Percentiles rank a stretch among this genome's conserved stretches.
Conservation (phyloP, 768 basidiomycete species). For the Tulasnella sp. region DNA sequence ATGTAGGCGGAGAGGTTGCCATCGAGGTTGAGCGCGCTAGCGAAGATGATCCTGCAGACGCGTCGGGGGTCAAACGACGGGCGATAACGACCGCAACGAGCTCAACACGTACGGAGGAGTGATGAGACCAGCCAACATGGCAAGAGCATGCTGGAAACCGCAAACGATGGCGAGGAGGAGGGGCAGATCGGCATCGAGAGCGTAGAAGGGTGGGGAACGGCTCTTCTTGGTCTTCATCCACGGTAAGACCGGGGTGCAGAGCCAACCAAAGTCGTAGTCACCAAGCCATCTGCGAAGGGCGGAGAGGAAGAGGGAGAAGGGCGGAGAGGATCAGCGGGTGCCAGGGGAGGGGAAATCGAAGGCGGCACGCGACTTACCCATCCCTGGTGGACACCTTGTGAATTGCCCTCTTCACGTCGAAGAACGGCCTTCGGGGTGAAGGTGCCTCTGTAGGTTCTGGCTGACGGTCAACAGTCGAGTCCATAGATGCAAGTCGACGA, state of each 20-base stretch:
- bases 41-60: constrained; percentile 9
- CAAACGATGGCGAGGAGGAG: constrained; percentile 59
- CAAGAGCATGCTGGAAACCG: constrained; percentile 41
- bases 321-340: background rate
- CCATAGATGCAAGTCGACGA: background rate
- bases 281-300: constrained; percentile 57
- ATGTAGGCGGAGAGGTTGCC: constrained; percentile 53
- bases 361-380: background rate
- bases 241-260: constrained; percentile 59
- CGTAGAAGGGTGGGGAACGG: constrained; percentile 58
- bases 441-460: background rate
- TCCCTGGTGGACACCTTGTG: constrained; percentile 6
- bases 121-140: constrained; percentile 74
- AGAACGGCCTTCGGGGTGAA: background rate
- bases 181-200: constrained; percentile 59
- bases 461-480: background rate
- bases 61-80: background rate
- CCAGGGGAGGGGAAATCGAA: background rate
- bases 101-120: constrained; percentile 70
- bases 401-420: background rate
- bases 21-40: constrained; percentile 24
- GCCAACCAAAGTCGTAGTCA: constrained; percentile 66
- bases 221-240: constrained; percentile 29
- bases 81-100: background rate
- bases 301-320: too few species aligned